Evolutionary conservation across 768 basidiomycete genomes (phyloP), one percentile per base, ranked within the genome.

Genomic region (Butyriboletus loyo): DNA sequence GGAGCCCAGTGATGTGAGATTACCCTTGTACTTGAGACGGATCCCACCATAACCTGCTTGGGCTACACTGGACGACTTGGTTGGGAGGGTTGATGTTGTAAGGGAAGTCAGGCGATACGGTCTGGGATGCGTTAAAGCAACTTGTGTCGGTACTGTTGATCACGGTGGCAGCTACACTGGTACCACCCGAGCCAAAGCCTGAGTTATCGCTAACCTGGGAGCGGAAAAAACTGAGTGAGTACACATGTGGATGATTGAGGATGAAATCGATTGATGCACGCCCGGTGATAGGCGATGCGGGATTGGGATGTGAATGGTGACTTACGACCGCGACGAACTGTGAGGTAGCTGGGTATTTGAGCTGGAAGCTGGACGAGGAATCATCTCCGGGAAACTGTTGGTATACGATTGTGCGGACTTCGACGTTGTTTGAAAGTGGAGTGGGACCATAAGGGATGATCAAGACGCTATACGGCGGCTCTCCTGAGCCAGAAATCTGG

Each of bases 311-410:
- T 40, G 32, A 50, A 30, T 4, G 21, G 44, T n/a, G 7, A 82
- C 86, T 71, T 61, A 89, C 88, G 61, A 89, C 84, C 5, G 85
- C 83, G 24, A 91, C 86, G 49, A 92, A 84, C 61, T 87, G 84
- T 4, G 87, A 86, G 62, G 81, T 76, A 43, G 69, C 74, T 0
- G 89, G 89, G 63, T 78, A 91, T 27, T 75, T 77, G 47, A 89
- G 75, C 62, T 78, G 68, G 65, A 90, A 85, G 34, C 66, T 74
- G 27, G 81, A 59, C 22, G 74, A 71, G 19, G 71, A 50, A 7
- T 68, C 64, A 24, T 67, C 60, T 25, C 68, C 77, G 19, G 70
- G 53, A 62, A 90, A 89, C 5, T 76, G 65, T 13, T 81, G 66
- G 59, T 79, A 78, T 45, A 83, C 64, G 42, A 89, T 84, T 37